Evolutionary conservation across 495 filamentous ascomycete genomes (phyloP).

Genomic region (Neurospora intermedia): DNA sequence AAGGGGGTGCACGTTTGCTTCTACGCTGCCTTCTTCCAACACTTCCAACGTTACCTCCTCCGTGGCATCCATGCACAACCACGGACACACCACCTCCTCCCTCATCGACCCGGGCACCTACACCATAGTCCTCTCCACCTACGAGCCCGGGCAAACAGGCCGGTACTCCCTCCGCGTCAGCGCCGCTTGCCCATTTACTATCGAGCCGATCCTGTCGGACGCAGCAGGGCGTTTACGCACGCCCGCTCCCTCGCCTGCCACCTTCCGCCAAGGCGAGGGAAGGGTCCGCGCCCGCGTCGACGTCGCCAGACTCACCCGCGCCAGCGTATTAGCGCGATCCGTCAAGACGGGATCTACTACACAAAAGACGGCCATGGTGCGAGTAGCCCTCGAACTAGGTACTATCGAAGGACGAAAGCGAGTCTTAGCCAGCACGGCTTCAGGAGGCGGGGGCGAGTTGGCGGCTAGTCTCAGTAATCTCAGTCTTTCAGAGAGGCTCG

Average conservation of each 20-base stretch:
- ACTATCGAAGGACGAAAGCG: constrained; percentile 4
- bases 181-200: constrained; percentile 40
- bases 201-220: constrained; percentile 51
- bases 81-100: constrained; percentile 12
- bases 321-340: constrained; percentile 37
- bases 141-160: constrained; percentile 64
- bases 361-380: no score
- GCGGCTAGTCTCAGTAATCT: background rate
- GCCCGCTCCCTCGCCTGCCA: constrained; percentile 32
- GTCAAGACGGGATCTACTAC: background rate
- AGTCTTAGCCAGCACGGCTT: background rate
- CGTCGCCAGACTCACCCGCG: constrained; percentile 44
- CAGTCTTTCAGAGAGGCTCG: background rate
- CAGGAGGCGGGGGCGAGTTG: background rate
- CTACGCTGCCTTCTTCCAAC: constrained; percentile 13
- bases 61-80: background rate
- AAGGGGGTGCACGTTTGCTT: constrained; percentile 61
- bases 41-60: background rate
- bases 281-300: constrained; percentile 42
- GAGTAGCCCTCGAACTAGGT: constrained; percentile 53
- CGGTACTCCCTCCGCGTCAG: constrained; percentile 66
- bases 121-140: constrained; percentile 80
- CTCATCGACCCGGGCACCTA: constrained; percentile 58
- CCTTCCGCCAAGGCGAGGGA: constrained; percentile 29
- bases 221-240: constrained; percentile 57